phyloP scores from a whole-genome alignment of 176 grass and related monocot genomes.

The Coix lacrymajobi region DNA sequence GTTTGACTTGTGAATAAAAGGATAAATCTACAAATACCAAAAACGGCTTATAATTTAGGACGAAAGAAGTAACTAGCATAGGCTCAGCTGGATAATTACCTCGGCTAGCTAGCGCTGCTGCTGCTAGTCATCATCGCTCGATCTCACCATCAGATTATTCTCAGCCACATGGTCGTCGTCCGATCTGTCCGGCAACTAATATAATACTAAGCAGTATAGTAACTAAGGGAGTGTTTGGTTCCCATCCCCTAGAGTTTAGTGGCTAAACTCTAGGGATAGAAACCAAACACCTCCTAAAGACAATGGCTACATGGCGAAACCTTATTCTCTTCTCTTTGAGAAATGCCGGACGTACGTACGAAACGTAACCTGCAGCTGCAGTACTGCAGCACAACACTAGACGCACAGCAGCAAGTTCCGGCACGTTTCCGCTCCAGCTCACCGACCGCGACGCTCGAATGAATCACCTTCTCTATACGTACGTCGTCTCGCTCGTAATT shows the following conservation, averaged over 20 bases:
- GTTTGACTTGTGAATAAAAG: no score
- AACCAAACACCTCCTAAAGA: no score
- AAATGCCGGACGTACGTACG: not conserved
- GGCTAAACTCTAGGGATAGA: no score
- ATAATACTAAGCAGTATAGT: no score
- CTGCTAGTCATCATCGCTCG: no score
- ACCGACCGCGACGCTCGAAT: conserved; percentile 22
- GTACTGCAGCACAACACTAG: not conserved
- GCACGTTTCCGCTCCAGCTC: conserved; percentile 34
- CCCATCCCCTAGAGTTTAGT: no score
- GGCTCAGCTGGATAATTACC: not conserved
- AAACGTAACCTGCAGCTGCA: not conserved
- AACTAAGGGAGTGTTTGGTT: no score
- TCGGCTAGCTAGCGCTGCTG: no score
- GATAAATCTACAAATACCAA: no score
- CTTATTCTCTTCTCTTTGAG: not conserved
- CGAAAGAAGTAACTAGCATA: no score
- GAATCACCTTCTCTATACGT: not conserved
- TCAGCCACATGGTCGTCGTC: not conserved
- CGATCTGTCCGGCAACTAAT: not conserved
- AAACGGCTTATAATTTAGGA: no score
- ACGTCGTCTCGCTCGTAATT: not conserved
- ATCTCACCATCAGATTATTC: not conserved
- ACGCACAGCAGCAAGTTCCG: not conserved
- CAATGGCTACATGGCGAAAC: not conserved